Evolutionary conservation across 1,139 yeast species (phyloP).

Genomic region (Candida neerlandica): DNA sequence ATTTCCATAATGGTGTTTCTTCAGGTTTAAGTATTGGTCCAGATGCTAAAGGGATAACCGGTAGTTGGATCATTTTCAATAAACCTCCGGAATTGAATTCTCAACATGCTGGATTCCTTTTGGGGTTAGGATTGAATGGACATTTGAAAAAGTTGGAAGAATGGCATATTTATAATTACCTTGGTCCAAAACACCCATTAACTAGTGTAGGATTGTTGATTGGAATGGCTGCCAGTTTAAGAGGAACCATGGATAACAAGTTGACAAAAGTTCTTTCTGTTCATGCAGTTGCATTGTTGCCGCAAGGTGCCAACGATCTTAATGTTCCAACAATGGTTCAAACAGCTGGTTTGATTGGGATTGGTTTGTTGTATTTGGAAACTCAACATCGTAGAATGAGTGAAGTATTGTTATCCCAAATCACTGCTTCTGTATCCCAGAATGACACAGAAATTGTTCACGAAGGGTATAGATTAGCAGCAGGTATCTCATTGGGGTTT

Average conservation of each 20-base stretch:
- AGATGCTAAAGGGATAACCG: conserved; percentile 72
- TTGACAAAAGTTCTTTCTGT: conserved; percentile 90
- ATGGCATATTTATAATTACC: conserved; percentile 94
- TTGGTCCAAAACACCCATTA: conserved; percentile 85
- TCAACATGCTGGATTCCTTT: conserved; percentile 92
- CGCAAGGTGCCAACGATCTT: conserved; percentile 87
- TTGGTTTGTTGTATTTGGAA: conserved; percentile 79
- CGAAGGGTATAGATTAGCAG: conserved; percentile 86
- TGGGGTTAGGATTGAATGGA: conserved; percentile 91
- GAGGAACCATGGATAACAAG: conserved; percentile 83
- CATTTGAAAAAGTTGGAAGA: conserved; percentile 83
- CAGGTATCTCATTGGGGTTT: conserved; percentile 86
- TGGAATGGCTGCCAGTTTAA: conserved; percentile 91
- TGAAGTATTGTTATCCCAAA: conserved; percentile 71
- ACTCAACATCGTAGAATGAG: conserved; percentile 89
- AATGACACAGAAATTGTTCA: conserved; percentile 60
- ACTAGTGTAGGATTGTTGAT: conserved; percentile 85
- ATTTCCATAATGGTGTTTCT: conserved; percentile 90
- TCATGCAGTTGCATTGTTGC: conserved; percentile 89
- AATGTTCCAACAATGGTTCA: conserved; percentile 85
- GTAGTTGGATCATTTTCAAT: conserved; percentile 91
- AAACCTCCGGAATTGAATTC: conserved; percentile 72
- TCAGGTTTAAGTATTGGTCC: conserved; percentile 79
- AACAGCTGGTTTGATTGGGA: conserved; percentile 88
- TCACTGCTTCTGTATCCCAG: conserved; percentile 56